phyloP scores from a whole-genome alignment of 2,329 filamentous ascomycete species.

The Xylariaceae sp. region DNA sequence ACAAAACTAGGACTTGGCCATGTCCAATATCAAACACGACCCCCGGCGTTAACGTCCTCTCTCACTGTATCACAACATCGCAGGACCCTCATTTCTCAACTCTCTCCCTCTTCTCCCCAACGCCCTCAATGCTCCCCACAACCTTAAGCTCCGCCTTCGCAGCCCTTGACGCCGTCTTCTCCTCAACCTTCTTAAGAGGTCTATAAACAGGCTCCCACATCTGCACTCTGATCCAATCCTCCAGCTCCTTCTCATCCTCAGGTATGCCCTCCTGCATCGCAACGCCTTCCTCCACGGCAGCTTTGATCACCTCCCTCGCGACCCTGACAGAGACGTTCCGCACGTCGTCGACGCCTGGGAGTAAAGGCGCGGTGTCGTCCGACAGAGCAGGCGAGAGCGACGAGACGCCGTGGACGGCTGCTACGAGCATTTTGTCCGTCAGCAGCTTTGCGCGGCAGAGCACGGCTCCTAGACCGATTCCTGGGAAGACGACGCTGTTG shows the following conservation, averaged over 20 bases:
- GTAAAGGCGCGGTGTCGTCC: constrained; percentile 60
- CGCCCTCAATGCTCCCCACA: constrained; percentile 36
- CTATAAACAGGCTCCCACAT: constrained; percentile 76
- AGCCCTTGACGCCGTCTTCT: constrained; percentile 48
- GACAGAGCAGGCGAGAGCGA: constrained; percentile 64
- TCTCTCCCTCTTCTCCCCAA: constrained; percentile 11
- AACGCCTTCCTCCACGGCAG: constrained; percentile 66
- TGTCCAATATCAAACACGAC: too few relatives aligned
- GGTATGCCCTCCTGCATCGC: constrained; percentile 65
- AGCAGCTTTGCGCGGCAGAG: constrained; percentile 64
- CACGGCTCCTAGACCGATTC: constrained; percentile 76
- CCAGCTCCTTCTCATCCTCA: constrained; percentile 47
- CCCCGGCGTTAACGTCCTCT: too few relatives aligned
- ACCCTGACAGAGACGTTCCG: constrained; percentile 74
- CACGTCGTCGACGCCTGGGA: constrained; percentile 74
- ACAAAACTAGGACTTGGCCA: too few relatives aligned
- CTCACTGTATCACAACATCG: too few relatives aligned
- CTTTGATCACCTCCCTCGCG: constrained; percentile 68
- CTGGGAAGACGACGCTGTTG: constrained; percentile 81
- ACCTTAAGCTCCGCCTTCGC: constrained; percentile 57
- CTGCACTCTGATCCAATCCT: constrained; percentile 71
- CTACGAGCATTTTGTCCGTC: constrained; percentile 76
- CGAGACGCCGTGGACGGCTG: constrained; percentile 70
- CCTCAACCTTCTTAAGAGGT: constrained; percentile 54
- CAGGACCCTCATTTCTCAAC: neutral